Conservation (phyloP, 176 grass and related monocot species). For the Eleusine indica region DNA sequence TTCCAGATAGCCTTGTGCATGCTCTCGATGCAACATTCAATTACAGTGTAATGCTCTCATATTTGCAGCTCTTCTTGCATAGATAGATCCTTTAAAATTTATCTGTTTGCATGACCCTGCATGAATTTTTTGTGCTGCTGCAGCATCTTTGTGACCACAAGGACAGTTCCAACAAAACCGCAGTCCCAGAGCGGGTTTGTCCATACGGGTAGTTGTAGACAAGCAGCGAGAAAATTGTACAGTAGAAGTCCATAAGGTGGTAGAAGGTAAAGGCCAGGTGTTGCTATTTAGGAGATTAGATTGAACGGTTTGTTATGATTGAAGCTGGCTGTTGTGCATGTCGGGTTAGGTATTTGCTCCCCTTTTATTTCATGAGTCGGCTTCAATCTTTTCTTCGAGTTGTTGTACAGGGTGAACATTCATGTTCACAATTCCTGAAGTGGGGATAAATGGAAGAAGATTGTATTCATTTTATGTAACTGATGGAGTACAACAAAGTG, state of each 20-base stretch:
- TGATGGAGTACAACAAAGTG: not conserved
- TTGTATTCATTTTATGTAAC: not conserved
- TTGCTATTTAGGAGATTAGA: not conserved
- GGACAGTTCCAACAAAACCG: not conserved
- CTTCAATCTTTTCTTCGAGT: slow-evolving; percentile 12
- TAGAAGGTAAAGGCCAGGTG: not conserved
- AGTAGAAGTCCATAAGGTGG: not conserved
- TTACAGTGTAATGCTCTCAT: slow-evolving; percentile 17
- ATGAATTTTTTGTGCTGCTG: slow-evolving; percentile 29
- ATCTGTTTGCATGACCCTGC: not conserved
- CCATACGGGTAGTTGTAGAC: slow-evolving; percentile 17
- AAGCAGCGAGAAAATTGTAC: slow-evolving; percentile 23
- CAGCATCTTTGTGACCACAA: not conserved
- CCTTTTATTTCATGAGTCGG: not conserved
- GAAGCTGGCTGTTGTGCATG: not conserved
- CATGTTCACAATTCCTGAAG: not conserved
- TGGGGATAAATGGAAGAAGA: not conserved
- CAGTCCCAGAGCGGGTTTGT: not conserved
- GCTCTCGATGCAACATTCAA: not conserved
- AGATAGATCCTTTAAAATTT: not conserved
- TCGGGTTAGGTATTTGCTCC: not conserved
- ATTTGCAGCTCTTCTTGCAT: not conserved
- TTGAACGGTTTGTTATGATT: not conserved
- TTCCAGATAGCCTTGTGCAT: slow-evolving; percentile 38
- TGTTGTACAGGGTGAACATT: not conserved